A percentile compares a stretch with the other conserved stretches of the same genome.
Conservation (phyloP, 2,329 filamentous ascomycete species). For the Zymoseptoria brevis region DNA sequence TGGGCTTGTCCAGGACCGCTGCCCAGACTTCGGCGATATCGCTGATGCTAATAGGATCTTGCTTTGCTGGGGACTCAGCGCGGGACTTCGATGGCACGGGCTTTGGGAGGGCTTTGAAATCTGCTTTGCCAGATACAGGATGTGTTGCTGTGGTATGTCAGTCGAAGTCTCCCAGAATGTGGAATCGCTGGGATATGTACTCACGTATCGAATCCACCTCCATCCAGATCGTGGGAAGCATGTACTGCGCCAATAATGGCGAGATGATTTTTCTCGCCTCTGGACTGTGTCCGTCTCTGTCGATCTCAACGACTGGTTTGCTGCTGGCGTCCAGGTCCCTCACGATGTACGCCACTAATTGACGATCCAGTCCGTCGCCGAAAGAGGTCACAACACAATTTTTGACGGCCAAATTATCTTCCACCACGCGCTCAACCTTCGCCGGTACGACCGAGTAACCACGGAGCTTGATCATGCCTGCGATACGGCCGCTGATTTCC, state of each 20-base stretch:
- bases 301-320: constrained; percentile 56
- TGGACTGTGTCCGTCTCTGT: constrained; percentile 64
- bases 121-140: constrained; percentile 70
- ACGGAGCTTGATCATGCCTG: constrained; percentile 72
- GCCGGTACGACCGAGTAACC: constrained; percentile 71
- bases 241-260: constrained; percentile 66
- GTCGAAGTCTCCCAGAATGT: background rate
- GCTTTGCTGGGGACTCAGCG: constrained; percentile 54
- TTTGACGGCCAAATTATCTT: constrained; percentile 60
- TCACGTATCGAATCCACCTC: constrained; percentile 55
- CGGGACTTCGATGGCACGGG: constrained; percentile 48
- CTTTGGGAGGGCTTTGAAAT: constrained; percentile 62
- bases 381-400: constrained; percentile 66
- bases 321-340: constrained; percentile 52
- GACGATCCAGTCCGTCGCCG: constrained; percentile 66
- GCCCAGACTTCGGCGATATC: constrained; percentile 67
- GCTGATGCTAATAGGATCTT: constrained; percentile 58
- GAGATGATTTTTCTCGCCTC: constrained; percentile 58
- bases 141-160: constrained; percentile 47
- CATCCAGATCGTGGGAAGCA: constrained; percentile 74
- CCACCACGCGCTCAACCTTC: constrained; percentile 66
- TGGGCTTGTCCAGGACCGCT: constrained; percentile 57
- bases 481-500: constrained; percentile 68
- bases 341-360: constrained; percentile 70
- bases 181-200: background rate